Evolutionary conservation across 345 rosid genomes (phyloP).

Genomic region (Adansonia digitata): DNA sequence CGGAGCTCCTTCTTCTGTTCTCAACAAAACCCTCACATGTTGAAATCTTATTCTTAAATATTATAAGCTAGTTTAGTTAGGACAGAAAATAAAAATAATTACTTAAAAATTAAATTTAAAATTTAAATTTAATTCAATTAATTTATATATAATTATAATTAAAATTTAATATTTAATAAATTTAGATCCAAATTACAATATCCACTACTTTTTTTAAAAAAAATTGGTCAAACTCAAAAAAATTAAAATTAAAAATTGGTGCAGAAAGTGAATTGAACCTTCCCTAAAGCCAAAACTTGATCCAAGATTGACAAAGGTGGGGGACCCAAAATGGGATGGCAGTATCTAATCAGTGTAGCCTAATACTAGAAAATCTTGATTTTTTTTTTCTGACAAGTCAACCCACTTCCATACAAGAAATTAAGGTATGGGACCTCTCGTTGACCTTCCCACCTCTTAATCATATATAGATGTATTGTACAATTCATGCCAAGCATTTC

Average conservation of each 20-base stretch:
- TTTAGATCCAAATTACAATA: no score
- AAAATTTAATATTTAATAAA: no score
- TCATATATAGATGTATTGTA: neutral
- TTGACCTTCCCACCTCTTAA: conserved; percentile 32
- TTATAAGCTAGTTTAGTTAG: no score
- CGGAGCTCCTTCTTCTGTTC: no score
- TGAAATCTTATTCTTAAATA: no score
- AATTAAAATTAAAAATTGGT: neutral
- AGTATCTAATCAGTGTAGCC: conserved; percentile 12
- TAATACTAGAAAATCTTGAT: conserved; percentile 23
- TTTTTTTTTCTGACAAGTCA: conserved; percentile 43
- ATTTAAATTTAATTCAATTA: no score
- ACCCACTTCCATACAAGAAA: conserved; percentile 13
- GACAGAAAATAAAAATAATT: no score
- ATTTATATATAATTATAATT: no score
- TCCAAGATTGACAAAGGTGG: neutral
- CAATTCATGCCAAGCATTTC: neutral
- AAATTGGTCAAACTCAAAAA: neutral
- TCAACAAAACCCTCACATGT: no score
- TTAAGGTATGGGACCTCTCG: conserved; percentile 23
- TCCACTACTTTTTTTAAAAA: no score
- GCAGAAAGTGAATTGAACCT: neutral
- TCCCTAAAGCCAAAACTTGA: neutral
- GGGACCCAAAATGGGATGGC: conserved; percentile 8
- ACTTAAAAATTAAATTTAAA: no score